These are phyloP conservation scores for Phytophthora citrophthora DNA, from an alignment of 352 stramenopile species.

Conservation along the genomic window DNA sequence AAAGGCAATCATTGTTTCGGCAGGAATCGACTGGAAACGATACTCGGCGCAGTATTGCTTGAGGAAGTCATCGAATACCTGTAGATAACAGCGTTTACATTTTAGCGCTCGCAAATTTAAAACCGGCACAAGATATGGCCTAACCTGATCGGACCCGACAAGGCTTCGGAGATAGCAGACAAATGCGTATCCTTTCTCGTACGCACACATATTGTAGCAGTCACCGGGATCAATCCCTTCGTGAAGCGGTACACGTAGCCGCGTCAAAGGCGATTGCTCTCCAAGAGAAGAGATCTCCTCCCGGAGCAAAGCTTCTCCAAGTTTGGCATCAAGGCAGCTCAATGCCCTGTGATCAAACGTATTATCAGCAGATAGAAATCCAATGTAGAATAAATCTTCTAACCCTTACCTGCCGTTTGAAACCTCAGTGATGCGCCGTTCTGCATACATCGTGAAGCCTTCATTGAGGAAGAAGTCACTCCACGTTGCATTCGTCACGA, in stretches of 20 bases:
- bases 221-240: slow-evolving; percentile 81
- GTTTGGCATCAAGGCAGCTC: slow-evolving; percentile 76
- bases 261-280: slow-evolving; percentile 70
- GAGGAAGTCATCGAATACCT: slow-evolving; percentile 78
- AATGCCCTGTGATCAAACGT: slow-evolving; percentile 39
- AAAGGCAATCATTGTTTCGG: slow-evolving; percentile 73
- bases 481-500: slow-evolving; percentile 87
- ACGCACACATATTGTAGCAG: slow-evolving; percentile 85
- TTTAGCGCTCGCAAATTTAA: too few species aligned
- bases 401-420: slow-evolving; percentile 61
- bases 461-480: slow-evolving; percentile 91
- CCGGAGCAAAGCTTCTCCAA: slow-evolving; percentile 66
- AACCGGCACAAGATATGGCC: background rate
- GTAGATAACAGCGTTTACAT: background rate
- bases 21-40: slow-evolving; percentile 78
- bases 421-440: slow-evolving; percentile 71
- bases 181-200: slow-evolving; percentile 85
- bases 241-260: slow-evolving; percentile 72
- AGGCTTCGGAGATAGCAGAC: slow-evolving; percentile 77
- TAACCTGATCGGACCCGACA: slow-evolving; percentile 67
- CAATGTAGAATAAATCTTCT: background rate
- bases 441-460: slow-evolving; percentile 90
- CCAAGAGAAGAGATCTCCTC: slow-evolving; percentile 78
- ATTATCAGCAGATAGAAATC: background rate
- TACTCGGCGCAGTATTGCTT: slow-evolving; percentile 69